phyloP scores from a whole-genome alignment of 2,329 filamentous ascomycete genomes.

The Triangularia setosa region DNA sequence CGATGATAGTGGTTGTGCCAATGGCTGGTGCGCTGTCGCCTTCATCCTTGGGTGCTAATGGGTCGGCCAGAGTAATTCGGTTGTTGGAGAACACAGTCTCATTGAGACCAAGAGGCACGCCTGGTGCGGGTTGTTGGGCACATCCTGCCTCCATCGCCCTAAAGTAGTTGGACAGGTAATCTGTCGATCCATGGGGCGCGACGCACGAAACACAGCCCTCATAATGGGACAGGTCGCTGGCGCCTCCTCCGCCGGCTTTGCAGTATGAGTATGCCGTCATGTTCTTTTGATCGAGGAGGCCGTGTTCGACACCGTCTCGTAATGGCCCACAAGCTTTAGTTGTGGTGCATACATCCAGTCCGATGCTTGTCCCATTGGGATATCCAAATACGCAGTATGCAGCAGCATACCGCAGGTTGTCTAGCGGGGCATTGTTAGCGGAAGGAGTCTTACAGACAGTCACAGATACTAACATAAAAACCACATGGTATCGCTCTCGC shows the following conservation, averaged over 20 bases:
- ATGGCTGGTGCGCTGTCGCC: slow-evolving; percentile 26
- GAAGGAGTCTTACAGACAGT: background rate
- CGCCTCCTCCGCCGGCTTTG: slow-evolving; percentile 36
- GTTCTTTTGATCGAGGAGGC: slow-evolving; percentile 33
- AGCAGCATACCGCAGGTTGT: slow-evolving; percentile 52
- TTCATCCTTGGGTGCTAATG: slow-evolving; percentile 23
- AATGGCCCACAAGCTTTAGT: slow-evolving; percentile 48
- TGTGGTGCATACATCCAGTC: slow-evolving; percentile 48
- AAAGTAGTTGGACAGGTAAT: slow-evolving; percentile 49
- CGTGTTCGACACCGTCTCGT: slow-evolving; percentile 37
- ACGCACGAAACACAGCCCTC: slow-evolving; percentile 46
- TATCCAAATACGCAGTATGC: slow-evolving; percentile 51
- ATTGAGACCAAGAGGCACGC: slow-evolving; percentile 28
- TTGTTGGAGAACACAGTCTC: slow-evolving; percentile 28
- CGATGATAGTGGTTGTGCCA: slow-evolving; percentile 40
- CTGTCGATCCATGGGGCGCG: slow-evolving; percentile 37
- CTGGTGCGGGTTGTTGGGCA: slow-evolving; percentile 40
- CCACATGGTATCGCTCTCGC: slow-evolving; percentile 52
- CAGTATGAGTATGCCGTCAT: slow-evolving; percentile 47
- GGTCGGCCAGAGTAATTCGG: slow-evolving; percentile 34
- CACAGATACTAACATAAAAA: slow-evolving; percentile 47
- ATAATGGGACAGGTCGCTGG: slow-evolving; percentile 34
- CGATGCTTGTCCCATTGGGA: slow-evolving; percentile 43
- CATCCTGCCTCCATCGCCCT: slow-evolving; percentile 51
- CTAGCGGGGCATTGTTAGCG: slow-evolving; percentile 31